These are phyloP conservation scores for Esteya vermicola DNA, from an alignment of 2,329 filamentous ascomycete species.

Conservation along the genomic window DNA sequence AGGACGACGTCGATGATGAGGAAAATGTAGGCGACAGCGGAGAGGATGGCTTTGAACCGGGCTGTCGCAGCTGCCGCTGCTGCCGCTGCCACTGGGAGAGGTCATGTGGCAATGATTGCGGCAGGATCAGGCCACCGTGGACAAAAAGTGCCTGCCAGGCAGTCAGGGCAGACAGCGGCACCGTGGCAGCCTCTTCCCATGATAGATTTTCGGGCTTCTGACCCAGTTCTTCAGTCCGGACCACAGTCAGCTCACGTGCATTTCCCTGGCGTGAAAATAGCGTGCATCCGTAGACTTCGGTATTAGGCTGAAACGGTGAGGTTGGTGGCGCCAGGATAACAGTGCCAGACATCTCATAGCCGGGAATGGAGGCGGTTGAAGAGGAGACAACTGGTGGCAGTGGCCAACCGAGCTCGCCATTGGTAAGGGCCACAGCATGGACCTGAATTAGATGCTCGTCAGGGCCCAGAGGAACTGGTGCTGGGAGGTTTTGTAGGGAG, in stretches of 20 bases:
- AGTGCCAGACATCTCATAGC: slow-evolving; percentile 17
- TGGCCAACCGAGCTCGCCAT: slow-evolving; percentile 16
- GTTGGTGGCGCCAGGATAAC: slow-evolving; percentile 12
- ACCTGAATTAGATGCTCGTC: slow-evolving; percentile 16
- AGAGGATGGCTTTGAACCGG: too few species aligned
- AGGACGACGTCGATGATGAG: too few species aligned
- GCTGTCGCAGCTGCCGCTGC: too few species aligned
- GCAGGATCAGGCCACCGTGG: slow-evolving; percentile 7
- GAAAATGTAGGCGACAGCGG: too few species aligned
- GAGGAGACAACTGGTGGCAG: too few species aligned
- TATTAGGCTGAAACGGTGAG: slow-evolving; percentile 15
- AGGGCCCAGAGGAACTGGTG: slow-evolving; percentile 7
- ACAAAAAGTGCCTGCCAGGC: slow-evolving; percentile 14
- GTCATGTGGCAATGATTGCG: not conserved
- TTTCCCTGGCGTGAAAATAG: slow-evolving; percentile 11
- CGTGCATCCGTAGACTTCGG: slow-evolving; percentile 16
- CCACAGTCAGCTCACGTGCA: slow-evolving; percentile 9
- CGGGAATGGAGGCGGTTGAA: slow-evolving; percentile 9
- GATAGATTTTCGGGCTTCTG: slow-evolving; percentile 10
- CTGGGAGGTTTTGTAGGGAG: slow-evolving; percentile 4
- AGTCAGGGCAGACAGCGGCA: slow-evolving; percentile 12
- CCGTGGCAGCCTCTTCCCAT: slow-evolving; percentile 13
- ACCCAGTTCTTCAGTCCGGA: slow-evolving; percentile 9
- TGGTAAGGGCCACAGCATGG: slow-evolving; percentile 16
- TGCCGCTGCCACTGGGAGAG: not conserved